These are phyloP conservation scores for Phaeoacremonium minimum DNA, from an alignment of 2,329 filamentous ascomycete species.

Conservation along the genomic window DNA sequence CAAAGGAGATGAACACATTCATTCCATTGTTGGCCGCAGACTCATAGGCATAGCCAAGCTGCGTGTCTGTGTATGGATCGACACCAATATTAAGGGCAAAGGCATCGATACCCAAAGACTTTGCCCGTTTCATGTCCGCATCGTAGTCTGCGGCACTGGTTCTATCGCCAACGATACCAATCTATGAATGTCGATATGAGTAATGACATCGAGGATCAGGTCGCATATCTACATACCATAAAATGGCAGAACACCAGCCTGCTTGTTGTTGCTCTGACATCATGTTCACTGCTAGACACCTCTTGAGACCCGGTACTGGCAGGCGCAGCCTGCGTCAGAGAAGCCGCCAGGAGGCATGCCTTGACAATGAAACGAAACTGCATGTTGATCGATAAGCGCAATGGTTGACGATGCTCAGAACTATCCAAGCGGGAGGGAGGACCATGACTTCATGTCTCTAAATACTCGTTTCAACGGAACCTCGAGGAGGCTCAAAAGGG, in stretches of 20 bases:
- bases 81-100: constrained; percentile 23
- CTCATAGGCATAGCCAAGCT: constrained; percentile 43
- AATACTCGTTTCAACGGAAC: not conserved
- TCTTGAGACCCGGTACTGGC: not conserved
- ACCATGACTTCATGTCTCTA: not conserved
- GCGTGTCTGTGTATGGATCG: constrained; percentile 37
- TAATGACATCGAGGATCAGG: not conserved
- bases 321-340: not conserved
- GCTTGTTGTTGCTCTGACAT: constrained; percentile 1
- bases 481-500: not conserved
- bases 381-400: too few species aligned
- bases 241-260: constrained; percentile 37
- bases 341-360: not conserved
- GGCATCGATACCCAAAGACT: constrained; percentile 18
- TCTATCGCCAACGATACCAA: constrained; percentile 38
- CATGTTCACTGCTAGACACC: too few species aligned
- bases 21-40: constrained; percentile 40
- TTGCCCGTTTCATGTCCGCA: constrained; percentile 18
- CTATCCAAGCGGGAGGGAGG: not conserved
- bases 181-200: constrained; percentile 17
- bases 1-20: constrained; percentile 54
- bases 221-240: constrained; percentile 23
- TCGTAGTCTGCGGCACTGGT: constrained; percentile 37
- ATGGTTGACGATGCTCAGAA: too few species aligned
- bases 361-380: not conserved